phyloP scores from a whole-genome alignment of 441 rosid species.

The Populus hybrid region DNA sequence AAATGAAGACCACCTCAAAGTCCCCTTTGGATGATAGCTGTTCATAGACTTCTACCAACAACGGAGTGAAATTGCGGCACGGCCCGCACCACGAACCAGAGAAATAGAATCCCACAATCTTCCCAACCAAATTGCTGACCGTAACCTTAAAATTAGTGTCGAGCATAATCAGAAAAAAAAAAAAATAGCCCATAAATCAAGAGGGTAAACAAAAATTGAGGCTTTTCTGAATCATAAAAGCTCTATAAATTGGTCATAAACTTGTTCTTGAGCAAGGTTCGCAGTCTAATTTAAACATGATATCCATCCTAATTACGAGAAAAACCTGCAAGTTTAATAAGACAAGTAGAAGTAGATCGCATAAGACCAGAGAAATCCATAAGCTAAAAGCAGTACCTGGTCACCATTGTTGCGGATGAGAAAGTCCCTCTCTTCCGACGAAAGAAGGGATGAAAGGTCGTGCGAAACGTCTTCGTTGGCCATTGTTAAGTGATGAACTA shows the following conservation, averaged over 20 bases:
- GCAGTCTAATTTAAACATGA: too few species aligned
- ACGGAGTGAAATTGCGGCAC: constrained; percentile 28
- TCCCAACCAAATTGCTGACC: constrained; percentile 26
- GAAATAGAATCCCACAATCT: constrained; percentile 38
- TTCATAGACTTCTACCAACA: constrained; percentile 21
- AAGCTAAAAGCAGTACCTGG: neutral
- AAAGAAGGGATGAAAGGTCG: constrained; percentile 19
- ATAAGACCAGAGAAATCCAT: neutral
- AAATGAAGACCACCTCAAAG: constrained; percentile 35
- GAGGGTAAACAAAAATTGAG: too few species aligned
- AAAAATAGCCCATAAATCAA: neutral
- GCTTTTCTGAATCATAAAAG: too few species aligned
- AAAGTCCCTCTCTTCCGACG: constrained; percentile 23
- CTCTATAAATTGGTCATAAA: too few species aligned
- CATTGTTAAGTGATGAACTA: neutral
- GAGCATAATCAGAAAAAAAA: neutral
- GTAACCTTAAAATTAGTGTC: constrained; percentile 15
- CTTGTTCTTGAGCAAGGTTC: too few species aligned
- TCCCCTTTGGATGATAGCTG: constrained; percentile 22
- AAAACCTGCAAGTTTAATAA: too few species aligned
- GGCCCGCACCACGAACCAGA: constrained; percentile 36
- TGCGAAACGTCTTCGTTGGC: constrained; percentile 4
- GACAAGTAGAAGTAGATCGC: too few species aligned
- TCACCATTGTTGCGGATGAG: constrained; percentile 21
- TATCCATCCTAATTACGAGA: too few species aligned